Evolutionary conservation across 345 rosid genomes (phyloP).

Genomic region (Eucalyptus coolabah): DNA sequence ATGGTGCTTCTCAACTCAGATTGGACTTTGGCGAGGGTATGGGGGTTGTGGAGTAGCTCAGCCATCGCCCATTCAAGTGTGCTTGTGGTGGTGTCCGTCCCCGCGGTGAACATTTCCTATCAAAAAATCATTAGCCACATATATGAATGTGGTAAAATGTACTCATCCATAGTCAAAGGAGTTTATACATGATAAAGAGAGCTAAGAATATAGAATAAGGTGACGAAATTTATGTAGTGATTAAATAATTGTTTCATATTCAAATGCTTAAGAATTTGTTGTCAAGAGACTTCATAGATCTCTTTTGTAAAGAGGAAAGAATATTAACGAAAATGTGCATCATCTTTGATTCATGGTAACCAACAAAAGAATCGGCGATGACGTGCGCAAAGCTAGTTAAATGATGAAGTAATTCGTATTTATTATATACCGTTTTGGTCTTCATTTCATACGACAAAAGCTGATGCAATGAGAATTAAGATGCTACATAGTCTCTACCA

Average conservation of each 20-base stretch:
- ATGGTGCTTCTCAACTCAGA: constrained; percentile 31
- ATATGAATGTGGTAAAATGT: background rate
- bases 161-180: background rate
- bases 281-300: background rate
- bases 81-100: constrained; percentile 83
- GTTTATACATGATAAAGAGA: background rate
- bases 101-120: constrained; percentile 80
- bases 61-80: constrained; percentile 90
- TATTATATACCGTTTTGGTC: background rate
- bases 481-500: background rate
- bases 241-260: background rate
- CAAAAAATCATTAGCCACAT: background rate
- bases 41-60: constrained; percentile 55
- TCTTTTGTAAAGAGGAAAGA: background rate
- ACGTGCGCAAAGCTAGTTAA: background rate
- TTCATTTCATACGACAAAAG: background rate
- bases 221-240: background rate
- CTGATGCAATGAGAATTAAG: background rate
- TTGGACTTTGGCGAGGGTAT: constrained; percentile 28
- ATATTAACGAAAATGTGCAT: background rate
- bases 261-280: background rate
- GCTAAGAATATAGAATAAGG: background rate
- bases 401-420: background rate
- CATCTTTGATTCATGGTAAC: background rate
- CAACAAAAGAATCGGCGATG: background rate